These are phyloP conservation scores for Geranium rotundifolium DNA, from an alignment of 345 rosid species.

Conservation along the genomic window DNA sequence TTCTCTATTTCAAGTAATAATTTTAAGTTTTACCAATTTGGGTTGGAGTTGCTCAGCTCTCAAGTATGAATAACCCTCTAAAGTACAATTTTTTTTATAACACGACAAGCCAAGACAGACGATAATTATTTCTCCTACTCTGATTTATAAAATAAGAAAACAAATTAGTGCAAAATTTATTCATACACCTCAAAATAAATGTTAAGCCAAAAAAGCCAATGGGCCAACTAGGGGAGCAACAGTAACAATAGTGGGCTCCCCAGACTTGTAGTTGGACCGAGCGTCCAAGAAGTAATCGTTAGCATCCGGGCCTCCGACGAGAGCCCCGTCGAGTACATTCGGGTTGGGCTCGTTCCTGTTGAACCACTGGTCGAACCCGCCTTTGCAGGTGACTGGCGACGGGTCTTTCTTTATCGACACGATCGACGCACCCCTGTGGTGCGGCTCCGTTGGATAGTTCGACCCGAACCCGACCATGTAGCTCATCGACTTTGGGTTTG, in stretches of 20 bases:
- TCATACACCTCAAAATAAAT: too few relatives aligned
- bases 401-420: constrained; percentile 24
- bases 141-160: too few relatives aligned
- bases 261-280: constrained; percentile 36
- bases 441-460: constrained; percentile 28
- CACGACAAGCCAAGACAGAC: too few relatives aligned
- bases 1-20: too few relatives aligned
- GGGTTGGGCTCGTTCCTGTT: constrained; percentile 33
- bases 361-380: constrained; percentile 33
- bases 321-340: constrained; percentile 45
- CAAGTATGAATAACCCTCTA: too few relatives aligned
- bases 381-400: constrained; percentile 19
- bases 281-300: constrained; percentile 37
- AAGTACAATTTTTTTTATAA: too few relatives aligned
- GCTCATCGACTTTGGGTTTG: constrained; percentile 34
- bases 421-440: constrained; percentile 38
- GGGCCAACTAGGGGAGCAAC: constrained; percentile 55
- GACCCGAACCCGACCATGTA: constrained; percentile 48
- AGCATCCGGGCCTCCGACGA: constrained; percentile 62
- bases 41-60: too few relatives aligned
- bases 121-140: too few relatives aligned
- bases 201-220: constrained; percentile 37
- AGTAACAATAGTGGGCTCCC: constrained; percentile 39
- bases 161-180: too few relatives aligned
- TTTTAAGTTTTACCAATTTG: too few relatives aligned